Conservation (phyloP, 805 yeast species). For the Kuraishia hungarica region DNA sequence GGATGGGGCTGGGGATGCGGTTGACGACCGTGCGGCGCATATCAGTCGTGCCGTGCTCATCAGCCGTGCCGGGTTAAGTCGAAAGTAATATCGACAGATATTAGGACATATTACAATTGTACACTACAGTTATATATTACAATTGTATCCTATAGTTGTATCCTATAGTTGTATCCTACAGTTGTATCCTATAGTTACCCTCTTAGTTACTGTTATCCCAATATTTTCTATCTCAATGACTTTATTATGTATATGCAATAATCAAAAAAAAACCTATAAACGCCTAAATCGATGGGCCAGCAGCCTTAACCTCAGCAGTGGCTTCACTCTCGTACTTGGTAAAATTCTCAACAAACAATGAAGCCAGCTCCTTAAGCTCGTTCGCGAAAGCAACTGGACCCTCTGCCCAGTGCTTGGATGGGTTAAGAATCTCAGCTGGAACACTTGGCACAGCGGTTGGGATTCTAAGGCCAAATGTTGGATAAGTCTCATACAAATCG, state of each 20-base stretch:
- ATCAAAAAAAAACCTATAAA: neutral
- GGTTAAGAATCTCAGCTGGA: slow-evolving; percentile 80
- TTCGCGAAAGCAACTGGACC: slow-evolving; percentile 41
- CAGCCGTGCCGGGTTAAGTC: too few species aligned
- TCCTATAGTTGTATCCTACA: too few species aligned
- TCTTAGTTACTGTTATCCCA: too few species aligned
- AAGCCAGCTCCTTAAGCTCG: slow-evolving; percentile 62
- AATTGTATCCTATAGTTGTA: too few species aligned
- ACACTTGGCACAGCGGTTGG: slow-evolving; percentile 80
- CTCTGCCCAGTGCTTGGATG: slow-evolving; percentile 70
- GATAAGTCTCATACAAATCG: slow-evolving; percentile 76
- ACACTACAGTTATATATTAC: too few species aligned
- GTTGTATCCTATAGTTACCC: too few species aligned
- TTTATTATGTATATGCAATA: neutral
- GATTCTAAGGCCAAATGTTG: slow-evolving; percentile 77
- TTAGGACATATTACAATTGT: too few species aligned
- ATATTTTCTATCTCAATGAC: too few species aligned
- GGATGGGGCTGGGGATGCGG: too few species aligned
- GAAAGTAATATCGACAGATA: too few species aligned
- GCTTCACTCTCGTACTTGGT: slow-evolving; percentile 76
- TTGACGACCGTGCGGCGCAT: too few species aligned
- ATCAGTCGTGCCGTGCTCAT: too few species aligned
- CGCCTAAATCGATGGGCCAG: slow-evolving; percentile 57
- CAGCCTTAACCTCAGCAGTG: slow-evolving; percentile 80
- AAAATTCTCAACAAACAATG: slow-evolving; percentile 79